phyloP scores from a whole-genome alignment of 805 yeast genomes.

The Kluyveromyces wickerhamii region DNA sequence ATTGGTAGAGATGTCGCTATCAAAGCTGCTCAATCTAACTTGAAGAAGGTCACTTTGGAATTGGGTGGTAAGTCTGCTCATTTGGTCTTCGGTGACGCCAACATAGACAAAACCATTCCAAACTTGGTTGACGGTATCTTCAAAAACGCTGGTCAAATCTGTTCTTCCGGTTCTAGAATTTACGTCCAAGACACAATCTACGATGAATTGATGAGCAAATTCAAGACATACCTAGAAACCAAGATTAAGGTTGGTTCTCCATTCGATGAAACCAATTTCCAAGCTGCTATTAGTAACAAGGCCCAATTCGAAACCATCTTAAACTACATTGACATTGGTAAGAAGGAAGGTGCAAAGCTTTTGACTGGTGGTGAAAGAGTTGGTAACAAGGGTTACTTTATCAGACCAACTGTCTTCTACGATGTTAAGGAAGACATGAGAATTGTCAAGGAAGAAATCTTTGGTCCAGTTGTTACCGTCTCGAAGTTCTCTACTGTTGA shows the following conservation, averaged over 20 bases:
- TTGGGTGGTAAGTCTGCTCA: conserved; percentile 81
- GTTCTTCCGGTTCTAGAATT: conserved; percentile 77
- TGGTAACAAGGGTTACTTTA: conserved; percentile 61
- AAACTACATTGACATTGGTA: conserved; percentile 59
- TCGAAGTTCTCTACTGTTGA: conserved; percentile 61
- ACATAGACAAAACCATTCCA: conserved; percentile 42
- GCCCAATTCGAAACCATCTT: conserved; percentile 62
- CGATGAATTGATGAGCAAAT: conserved; percentile 50
- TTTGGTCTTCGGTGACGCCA: conserved; percentile 63
- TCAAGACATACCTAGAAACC: conserved; percentile 50
- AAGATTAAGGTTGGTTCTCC: conserved; percentile 64
- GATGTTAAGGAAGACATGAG: conserved; percentile 55
- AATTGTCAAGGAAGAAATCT: conserved; percentile 66
- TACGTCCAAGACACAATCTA: conserved; percentile 66
- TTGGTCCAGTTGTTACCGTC: conserved; percentile 72
- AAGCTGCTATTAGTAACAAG: conserved; percentile 73
- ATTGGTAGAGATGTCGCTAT: conserved; percentile 66
- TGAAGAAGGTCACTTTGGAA: conserved; percentile 75
- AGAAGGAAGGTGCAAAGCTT: conserved; percentile 57
- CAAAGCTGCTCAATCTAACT: conserved; percentile 59
- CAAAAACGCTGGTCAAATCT: conserved; percentile 76
- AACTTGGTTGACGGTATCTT: conserved; percentile 61
- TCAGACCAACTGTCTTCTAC: conserved; percentile 66
- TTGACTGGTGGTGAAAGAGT: conserved; percentile 64
- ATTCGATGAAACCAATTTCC: conserved; percentile 56